Percentiles rank a stretch among this genome's conserved stretches.
phyloP scores from a whole-genome alignment of 2,329 filamentous ascomycete species.

The Tetracladium maxilliforme region DNA sequence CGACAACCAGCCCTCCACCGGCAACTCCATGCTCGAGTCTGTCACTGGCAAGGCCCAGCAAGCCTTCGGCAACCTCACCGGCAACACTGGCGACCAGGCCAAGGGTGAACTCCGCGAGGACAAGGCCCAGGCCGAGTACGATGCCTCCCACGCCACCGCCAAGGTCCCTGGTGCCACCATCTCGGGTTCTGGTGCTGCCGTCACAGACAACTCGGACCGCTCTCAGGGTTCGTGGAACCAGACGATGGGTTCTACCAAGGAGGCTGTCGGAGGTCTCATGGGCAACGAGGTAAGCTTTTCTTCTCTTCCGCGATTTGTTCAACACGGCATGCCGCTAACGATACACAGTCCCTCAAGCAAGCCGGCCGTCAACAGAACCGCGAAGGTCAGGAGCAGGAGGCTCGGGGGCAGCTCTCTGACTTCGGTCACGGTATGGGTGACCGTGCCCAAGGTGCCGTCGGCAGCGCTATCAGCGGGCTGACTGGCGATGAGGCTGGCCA shows the following conservation, averaged over 20 bases:
- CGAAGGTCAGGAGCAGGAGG: conserved; percentile 68
- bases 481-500: conserved; percentile 56
- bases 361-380: conserved; percentile 65
- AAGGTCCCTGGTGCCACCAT: conserved; percentile 62
- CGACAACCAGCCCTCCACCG: conserved; percentile 42
- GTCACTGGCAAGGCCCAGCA: conserved; percentile 61
- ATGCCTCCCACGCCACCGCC: conserved; percentile 58
- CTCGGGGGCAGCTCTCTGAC: conserved; percentile 67
- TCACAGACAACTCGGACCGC: conserved; percentile 60
- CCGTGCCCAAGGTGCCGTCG: conserved; percentile 57
- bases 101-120: conserved; percentile 34
- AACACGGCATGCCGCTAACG: conserved; percentile 2
- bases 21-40: conserved; percentile 63
- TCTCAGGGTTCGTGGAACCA: conserved; percentile 69
- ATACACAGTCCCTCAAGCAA: conserved; percentile 46
- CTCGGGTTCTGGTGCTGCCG: conserved; percentile 53
- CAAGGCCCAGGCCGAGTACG: conserved; percentile 50
- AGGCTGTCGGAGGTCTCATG: conserved; percentile 59
- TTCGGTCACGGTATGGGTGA: conserved; percentile 50
- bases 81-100: conserved; percentile 42
- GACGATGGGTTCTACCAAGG: conserved; percentile 75
- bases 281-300: conserved; percentile 47
- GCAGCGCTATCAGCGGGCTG: conserved; percentile 54
- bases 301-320: neutral
- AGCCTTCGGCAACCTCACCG: conserved; percentile 57